Base-by-base conservation (phyloP, 2,329 filamentous ascomycete genomes). In the Trichoderma endophyticum region DNA sequence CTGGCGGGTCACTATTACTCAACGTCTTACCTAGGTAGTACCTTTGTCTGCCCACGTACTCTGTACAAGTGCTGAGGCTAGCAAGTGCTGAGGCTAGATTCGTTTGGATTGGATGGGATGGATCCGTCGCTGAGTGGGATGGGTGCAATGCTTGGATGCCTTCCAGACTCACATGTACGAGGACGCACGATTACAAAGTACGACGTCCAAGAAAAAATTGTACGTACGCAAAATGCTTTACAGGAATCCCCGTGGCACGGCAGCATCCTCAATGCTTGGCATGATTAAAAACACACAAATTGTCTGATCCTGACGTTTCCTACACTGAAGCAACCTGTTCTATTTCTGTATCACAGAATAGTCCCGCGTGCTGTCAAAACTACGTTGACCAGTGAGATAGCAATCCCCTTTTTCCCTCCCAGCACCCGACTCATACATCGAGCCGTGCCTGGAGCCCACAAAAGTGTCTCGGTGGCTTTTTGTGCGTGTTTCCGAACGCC, bases 381-480 rank as follows among this genome's bases (percentile, higher is more conserved):
- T 6, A 43, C 39, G 15, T 8, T 43, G 18, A n/a, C 6, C 15
- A 9, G 15, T 4, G 39, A 48, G 18, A 48, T 51, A 3, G 43
- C 9, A 63, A 63, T 63, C 43, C 14, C 30, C 62, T 28, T 15
- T 30, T 32, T 28, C 9, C 18, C 18, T 43, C 18, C 4, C 43
- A 51, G 43, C 62, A 54, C 43, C 64, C 34, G 54, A 59, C 32
- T 28, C 63, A 39, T 14, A 54, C n/a, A 54, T 51, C 11, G 43
- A 54, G 34, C 34, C n/a, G 43, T 65, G 62, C 62, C 62, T 65
- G 62, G 43, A 30, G 43, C 21, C 62, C 62, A 54, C 62, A 61
- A 51, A 66, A 34, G 21, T 51, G 65, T 69, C 66, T 69, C 66
- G 66, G 66, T 69, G 66, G 26, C 56, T 32, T 59, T 69, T 28